phyloP scores from a whole-genome alignment of 257 asterid species.

The Anisodus acutangulus region DNA sequence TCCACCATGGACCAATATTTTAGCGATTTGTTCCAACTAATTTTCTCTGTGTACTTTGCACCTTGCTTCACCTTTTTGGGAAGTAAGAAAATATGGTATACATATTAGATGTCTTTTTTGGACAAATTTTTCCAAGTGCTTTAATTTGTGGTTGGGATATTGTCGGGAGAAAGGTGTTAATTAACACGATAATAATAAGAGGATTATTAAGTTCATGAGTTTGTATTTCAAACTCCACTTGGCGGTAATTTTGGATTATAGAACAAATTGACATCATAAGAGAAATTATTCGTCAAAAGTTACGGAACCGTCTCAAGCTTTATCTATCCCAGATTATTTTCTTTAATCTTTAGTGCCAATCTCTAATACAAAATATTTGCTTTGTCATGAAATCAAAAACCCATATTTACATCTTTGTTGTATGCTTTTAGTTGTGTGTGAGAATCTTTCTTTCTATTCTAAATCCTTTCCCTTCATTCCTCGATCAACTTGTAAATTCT shows the following conservation, averaged over 20 bases:
- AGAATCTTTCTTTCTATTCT: too few species aligned
- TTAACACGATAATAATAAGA: background rate
- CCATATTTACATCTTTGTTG: too few species aligned
- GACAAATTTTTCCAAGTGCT: background rate
- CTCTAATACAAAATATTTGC: too few species aligned
- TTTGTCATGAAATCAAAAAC: too few species aligned
- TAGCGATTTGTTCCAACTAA: background rate
- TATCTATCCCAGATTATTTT: background rate
- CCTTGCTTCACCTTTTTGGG: conserved; percentile 2
- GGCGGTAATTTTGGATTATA: background rate
- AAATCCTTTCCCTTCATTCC: too few species aligned
- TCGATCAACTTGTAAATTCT: too few species aligned
- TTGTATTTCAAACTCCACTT: background rate
- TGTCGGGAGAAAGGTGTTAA: background rate
- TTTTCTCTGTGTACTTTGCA: background rate
- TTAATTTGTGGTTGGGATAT: conserved; percentile 14
- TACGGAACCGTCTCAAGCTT: background rate
- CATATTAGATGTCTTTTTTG: background rate
- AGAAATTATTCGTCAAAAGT: background rate
- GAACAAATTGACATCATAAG: background rate
- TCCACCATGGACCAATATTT: background rate
- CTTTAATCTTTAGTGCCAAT: background rate
- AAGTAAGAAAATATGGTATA: background rate
- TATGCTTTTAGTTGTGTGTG: too few species aligned
- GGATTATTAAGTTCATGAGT: background rate